phyloP scores from a whole-genome alignment of 345 rosid genomes.

The Heritiera fomes region DNA sequence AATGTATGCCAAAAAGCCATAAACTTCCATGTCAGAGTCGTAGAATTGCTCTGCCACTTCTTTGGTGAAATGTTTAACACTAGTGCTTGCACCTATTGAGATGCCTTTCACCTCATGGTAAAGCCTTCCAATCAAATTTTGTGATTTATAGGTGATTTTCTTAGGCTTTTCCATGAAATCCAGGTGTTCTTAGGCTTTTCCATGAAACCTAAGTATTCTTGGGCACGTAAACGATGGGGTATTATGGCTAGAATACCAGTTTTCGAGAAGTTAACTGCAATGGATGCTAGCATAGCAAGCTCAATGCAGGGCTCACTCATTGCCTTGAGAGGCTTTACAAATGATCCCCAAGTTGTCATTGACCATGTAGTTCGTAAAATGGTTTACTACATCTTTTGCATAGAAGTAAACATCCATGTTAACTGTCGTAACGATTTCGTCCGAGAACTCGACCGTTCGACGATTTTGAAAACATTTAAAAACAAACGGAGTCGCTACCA shows the following conservation, averaged over 20 bases:
- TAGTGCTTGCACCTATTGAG: conserved; percentile 19
- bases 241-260: conserved; percentile 57
- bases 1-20: conserved; percentile 40
- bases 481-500: no score
- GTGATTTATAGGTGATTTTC: conserved; percentile 44
- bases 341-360: conserved; percentile 56
- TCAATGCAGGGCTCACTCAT: conserved; percentile 37
- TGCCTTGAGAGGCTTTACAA: conserved; percentile 39
- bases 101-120: conserved; percentile 48
- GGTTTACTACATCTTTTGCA: conserved; percentile 51
- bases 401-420: not conserved
- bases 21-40: conserved; percentile 56
- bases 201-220: conserved; percentile 64
- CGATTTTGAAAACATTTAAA: no score
- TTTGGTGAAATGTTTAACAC: conserved; percentile 36
- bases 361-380: conserved; percentile 47
- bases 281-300: conserved; percentile 48
- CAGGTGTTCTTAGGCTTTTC: conserved; percentile 26
- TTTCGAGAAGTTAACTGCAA: conserved; percentile 62
- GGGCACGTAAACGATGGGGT: conserved; percentile 36
- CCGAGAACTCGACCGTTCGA: no score
- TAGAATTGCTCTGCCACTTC: conserved; percentile 39
- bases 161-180: conserved; percentile 62
- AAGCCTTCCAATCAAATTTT: conserved; percentile 48
- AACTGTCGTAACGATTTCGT: not conserved